These are phyloP conservation scores for Pseudozyma sp. DNA, from an alignment of 1,284 basidiomycete genomes.

Conservation along the genomic window DNA sequence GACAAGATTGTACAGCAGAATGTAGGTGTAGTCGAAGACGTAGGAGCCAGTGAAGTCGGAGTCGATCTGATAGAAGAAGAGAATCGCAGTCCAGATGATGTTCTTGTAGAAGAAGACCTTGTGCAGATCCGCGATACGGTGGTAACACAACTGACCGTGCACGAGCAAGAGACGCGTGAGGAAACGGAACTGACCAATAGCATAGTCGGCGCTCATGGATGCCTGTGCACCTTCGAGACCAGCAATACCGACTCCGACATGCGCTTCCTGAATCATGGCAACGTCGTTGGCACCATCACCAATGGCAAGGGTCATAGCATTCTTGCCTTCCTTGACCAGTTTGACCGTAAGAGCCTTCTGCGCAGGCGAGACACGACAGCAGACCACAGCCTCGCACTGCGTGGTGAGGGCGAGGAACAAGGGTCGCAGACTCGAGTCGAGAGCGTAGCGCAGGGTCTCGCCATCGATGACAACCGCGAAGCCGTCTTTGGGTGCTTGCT, in stretches of 20 bases:
- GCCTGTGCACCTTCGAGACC: constrained; percentile 97
- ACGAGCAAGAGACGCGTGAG: constrained; percentile 91
- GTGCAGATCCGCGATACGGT: constrained; percentile 84
- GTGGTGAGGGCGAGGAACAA: constrained; percentile 92
- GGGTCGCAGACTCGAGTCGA: constrained; percentile 81
- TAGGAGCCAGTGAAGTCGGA: constrained; percentile 94
- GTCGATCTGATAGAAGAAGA: constrained; percentile 94
- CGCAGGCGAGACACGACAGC: constrained; percentile 94
- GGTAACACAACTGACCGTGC: constrained; percentile 95
- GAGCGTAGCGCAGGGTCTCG: constrained; percentile 86
- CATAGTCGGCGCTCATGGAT: constrained; percentile 98
- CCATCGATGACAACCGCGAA: constrained; percentile 98
- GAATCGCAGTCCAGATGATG: constrained; percentile 76
- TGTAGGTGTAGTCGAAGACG: constrained; percentile 85
- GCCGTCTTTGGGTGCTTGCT: constrained; percentile 68
- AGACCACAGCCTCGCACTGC: constrained; percentile 96
- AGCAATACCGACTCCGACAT: constrained; percentile 92
- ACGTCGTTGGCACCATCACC: constrained; percentile 97
- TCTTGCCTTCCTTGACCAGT: constrained; percentile 91
- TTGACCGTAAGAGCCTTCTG: constrained; percentile 97
- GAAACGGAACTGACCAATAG: constrained; percentile 94
- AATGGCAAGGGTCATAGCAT: constrained; percentile 95
- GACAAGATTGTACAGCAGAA: constrained; percentile 79
- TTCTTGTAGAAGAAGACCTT: constrained; percentile 88
- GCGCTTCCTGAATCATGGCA: constrained; percentile 98